Evolutionary conservation across 1,284 basidiomycete genomes (phyloP).

Genomic region (Microbotryum intermedium): DNA sequence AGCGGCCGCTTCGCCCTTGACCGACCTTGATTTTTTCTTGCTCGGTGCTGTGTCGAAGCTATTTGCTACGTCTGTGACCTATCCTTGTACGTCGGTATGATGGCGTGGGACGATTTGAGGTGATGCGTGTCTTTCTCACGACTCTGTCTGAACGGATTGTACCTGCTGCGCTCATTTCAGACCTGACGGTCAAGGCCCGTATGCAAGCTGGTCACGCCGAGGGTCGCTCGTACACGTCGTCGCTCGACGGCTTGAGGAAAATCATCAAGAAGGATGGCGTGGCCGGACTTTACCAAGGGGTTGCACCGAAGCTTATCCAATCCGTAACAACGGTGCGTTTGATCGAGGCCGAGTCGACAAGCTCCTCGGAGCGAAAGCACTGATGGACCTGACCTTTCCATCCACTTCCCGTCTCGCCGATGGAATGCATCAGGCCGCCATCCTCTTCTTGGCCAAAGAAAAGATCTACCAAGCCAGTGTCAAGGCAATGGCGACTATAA

Average conservation of each 20-base stretch:
- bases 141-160: not conserved
- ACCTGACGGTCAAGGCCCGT: conserved; percentile 70
- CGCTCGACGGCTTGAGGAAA: conserved; percentile 54
- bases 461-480: conserved; percentile 25
- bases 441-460: conserved; percentile 34
- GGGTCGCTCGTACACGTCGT: conserved; percentile 59
- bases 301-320: conserved; percentile 76
- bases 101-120: no score
- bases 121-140: not conserved
- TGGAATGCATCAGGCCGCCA: conserved; percentile 19
- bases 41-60: conserved; percentile 69
- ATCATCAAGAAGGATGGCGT: conserved; percentile 56
- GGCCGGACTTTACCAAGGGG: conserved; percentile 72
- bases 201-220: conserved; percentile 63
- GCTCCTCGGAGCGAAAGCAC: no score
- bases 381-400: no score
- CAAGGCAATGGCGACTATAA: conserved; percentile 1
- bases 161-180: conserved; percentile 3
- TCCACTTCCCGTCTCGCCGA: no score
- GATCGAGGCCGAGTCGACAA: no score
- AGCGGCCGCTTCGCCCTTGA: conserved; percentile 47
- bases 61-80: conserved; percentile 36
- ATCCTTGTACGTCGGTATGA: conserved; percentile 29
- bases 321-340: conserved; percentile 51
- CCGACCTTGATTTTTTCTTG: conserved; percentile 80